Percentiles rank a stretch among this genome's conserved stretches.
Conservation (phyloP, 257 asterid genomes). For the Cynanchum wilfordii region DNA sequence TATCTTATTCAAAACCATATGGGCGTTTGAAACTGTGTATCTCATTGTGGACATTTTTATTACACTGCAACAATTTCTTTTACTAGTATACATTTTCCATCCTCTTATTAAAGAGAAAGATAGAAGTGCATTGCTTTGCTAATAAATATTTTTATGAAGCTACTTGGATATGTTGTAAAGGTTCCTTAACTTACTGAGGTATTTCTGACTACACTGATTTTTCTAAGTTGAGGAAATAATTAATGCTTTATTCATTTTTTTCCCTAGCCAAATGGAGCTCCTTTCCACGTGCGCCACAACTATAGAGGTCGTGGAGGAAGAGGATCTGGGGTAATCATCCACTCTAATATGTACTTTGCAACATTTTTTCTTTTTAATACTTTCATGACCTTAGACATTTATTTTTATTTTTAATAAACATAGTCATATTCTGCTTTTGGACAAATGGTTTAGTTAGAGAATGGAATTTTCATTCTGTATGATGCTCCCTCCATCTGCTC, state of each 20-base stretch:
- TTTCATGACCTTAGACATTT: background rate
- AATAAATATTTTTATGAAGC: background rate
- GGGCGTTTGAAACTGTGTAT: background rate
- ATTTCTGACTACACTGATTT: constrained; percentile 1
- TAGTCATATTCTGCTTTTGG: background rate
- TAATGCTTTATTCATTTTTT: constrained; percentile 20
- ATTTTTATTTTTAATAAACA: background rate
- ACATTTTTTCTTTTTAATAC: background rate
- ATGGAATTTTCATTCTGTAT: background rate
- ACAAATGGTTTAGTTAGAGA: background rate
- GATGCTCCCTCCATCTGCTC: background rate
- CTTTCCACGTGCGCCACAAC: constrained; percentile 50
- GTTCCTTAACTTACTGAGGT: background rate
- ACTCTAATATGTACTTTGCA: background rate
- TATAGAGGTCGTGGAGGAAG: constrained; percentile 96
- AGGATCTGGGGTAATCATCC: constrained; percentile 55
- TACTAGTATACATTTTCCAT: background rate
- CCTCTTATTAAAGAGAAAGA: background rate
- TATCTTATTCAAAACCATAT: background rate
- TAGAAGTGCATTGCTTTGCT: background rate
- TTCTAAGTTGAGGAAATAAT: background rate
- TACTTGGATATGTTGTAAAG: background rate
- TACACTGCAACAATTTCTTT: background rate
- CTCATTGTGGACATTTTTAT: background rate
- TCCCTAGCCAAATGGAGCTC: constrained; percentile 63